Evolutionary conservation across 2,329 filamentous ascomycete genomes (phyloP), one percentile per base, ranked within the genome.

Genomic region (Clonostachys rosea): DNA sequence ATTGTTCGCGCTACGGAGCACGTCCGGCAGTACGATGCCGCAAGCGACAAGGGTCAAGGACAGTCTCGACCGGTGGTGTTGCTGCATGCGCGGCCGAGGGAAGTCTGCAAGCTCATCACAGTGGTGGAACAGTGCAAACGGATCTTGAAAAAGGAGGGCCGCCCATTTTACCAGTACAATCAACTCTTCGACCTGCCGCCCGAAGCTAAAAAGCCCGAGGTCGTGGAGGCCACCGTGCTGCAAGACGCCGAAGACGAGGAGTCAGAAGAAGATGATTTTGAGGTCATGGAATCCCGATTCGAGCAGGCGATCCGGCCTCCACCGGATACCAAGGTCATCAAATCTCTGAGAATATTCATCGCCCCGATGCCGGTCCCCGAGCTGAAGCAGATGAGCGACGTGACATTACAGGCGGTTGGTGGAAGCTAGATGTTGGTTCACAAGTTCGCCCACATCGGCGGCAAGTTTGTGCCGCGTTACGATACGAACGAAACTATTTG

Each of bases 61-160:
- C 33, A 39, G 20, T 33, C n/a, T 5, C 50, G 49, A 20, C 54
- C 57, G 42, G 57, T 72, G 13, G 69, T 70, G n/a, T 59, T 83
- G 37, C 62, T 83, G 16, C 70, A 79, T 55, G 75, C 77, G 34
- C 73, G 73, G 17, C 67, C 74, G 1, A 50, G 61, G 10, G 75
- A 81, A 4, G 74, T 79, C 2, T 74, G 73, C 63, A 91, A 90
- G 63, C 70, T 89, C 56, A 78, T 89, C 55, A 84, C 79, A 5
- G 76, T 89, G 42, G 74, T 75, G 41, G 86, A 90, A 63, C 82
- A 87, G 36, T 75, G 74, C 47, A 85, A 86, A 61, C 68, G 76
- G 37, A 68, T 81, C 42, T 64, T 86, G 45, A 66, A 57, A 34
- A 69, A 73, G 44, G 63, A 68, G 39, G 70, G 69, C 5, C 69